Evolutionary conservation across 225 moss, liverwort and hornwort species (phyloP).

Genomic region (Marchantia paleacea): DNA sequence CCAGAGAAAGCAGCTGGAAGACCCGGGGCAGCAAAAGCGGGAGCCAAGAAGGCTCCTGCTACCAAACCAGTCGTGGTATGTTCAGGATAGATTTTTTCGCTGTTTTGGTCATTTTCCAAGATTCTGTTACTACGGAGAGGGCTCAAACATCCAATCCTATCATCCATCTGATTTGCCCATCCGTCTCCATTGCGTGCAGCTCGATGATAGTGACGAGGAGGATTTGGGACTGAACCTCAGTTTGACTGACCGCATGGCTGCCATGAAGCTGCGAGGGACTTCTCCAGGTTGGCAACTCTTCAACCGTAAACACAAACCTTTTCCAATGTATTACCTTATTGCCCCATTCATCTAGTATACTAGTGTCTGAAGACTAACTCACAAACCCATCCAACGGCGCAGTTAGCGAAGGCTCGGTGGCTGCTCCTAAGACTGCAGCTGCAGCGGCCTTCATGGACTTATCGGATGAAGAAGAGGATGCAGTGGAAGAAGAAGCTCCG

Average conservation of each 20-base stretch:
- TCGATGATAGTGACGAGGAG: constrained; percentile 23
- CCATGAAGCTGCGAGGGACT: constrained; percentile 31
- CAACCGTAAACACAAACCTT: not conserved
- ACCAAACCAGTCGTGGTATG: constrained; percentile 35
- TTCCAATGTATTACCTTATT: not conserved
- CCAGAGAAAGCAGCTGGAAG: constrained; percentile 23
- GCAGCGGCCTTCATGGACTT: constrained; percentile 6
- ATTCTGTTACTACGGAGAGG: no score
- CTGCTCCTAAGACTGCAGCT: not conserved
- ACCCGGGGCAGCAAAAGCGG: not conserved
- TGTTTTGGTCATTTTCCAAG: not conserved
- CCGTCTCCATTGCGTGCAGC: constrained; percentile 6
- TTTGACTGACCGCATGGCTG: constrained; percentile 42
- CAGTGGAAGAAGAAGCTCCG: constrained; percentile 4
- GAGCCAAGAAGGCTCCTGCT: constrained; percentile 23
- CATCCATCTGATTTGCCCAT: not conserved
- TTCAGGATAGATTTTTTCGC: not conserved
- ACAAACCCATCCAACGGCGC: not conserved
- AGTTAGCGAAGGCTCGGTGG: not conserved
- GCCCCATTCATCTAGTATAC: not conserved
- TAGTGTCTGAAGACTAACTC: not conserved
- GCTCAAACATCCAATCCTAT: no score
- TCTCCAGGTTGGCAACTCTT: constrained; percentile 24
- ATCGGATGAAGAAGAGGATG: constrained; percentile 6
- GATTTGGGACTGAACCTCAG: constrained; percentile 32